Conservation (phyloP, 2,329 filamentous ascomycete species). For the Fusarium xyrophilum region DNA sequence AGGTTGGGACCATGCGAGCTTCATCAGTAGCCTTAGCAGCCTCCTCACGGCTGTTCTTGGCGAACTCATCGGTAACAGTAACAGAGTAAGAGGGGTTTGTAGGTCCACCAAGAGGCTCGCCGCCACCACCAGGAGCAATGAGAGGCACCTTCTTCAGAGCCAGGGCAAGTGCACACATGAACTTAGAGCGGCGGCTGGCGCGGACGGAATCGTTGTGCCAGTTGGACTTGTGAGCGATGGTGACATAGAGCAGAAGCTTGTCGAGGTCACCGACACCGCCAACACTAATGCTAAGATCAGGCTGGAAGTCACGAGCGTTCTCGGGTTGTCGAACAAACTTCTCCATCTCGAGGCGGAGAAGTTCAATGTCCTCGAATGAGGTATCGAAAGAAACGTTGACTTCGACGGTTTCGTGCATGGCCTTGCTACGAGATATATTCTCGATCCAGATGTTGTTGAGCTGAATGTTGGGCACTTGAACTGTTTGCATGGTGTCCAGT, state of each 20-base stretch:
- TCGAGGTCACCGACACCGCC: constrained; percentile 82
- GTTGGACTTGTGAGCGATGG: constrained; percentile 91
- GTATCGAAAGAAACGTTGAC: constrained; percentile 87
- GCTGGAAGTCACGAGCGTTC: constrained; percentile 89
- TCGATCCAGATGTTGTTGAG: constrained; percentile 95
- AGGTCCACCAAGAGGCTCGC: constrained; percentile 66
- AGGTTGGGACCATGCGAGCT: constrained; percentile 67
- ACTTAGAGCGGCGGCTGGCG: constrained; percentile 84
- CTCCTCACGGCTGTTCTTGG: constrained; percentile 67
- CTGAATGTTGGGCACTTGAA: constrained; percentile 85
- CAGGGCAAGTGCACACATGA: constrained; percentile 90
- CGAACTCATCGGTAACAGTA: constrained; percentile 72
- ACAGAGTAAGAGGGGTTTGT: constrained; percentile 85
- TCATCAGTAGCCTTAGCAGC: constrained; percentile 67
- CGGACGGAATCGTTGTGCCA: constrained; percentile 88
- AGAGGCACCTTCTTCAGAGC: constrained; percentile 90
- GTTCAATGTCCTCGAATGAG: constrained; percentile 85
- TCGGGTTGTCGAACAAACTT: constrained; percentile 82
- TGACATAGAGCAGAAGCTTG: constrained; percentile 82
- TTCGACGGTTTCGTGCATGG: constrained; percentile 86
- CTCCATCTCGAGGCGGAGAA: constrained; percentile 84
- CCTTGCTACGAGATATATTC: constrained; percentile 87
- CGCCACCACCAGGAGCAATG: constrained; percentile 77
- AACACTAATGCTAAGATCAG: constrained; percentile 80
- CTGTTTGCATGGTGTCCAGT: constrained; percentile 79